Conservation (phyloP, 495 filamentous ascomycete species). For the Aspergillus sclerotioniger region DNA sequence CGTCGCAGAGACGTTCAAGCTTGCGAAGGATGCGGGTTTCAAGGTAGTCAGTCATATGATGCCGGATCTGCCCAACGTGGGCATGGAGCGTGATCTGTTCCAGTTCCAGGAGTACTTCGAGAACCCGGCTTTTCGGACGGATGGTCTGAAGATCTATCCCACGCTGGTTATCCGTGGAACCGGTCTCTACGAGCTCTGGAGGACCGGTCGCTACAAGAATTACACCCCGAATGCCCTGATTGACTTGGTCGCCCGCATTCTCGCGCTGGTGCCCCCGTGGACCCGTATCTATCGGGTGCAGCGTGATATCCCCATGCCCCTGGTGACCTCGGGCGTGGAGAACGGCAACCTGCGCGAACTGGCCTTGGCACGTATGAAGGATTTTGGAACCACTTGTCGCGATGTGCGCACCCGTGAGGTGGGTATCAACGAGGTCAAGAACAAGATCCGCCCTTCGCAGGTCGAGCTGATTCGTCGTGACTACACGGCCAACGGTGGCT, state of each 20-base stretch:
- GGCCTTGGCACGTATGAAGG: conserved; percentile 92
- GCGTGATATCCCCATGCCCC: conserved; percentile 97
- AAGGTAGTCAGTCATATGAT: conserved; percentile 99
- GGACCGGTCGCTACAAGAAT: conserved; percentile 95
- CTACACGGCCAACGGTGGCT: conserved; percentile 91
- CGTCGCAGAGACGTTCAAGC: conserved; percentile 89
- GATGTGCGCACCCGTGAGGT: conserved; percentile 98
- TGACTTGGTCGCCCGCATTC: conserved; percentile 90
- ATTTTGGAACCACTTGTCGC: conserved; percentile 94
- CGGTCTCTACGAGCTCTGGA: conserved; percentile 94
- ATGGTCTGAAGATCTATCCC: conserved; percentile 96
- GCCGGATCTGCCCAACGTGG: conserved; percentile 96
- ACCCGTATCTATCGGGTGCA: conserved; percentile 98
- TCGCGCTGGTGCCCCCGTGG: conserved; percentile 94
- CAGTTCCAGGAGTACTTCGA: conserved; percentile 98
- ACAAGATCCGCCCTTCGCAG: conserved; percentile 95
- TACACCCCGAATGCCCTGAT: conserved; percentile 96
- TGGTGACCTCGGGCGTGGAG: conserved; percentile 94
- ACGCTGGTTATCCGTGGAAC: conserved; percentile 97
- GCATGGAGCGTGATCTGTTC: conserved; percentile 94
- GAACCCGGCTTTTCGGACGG: conserved; percentile 94
- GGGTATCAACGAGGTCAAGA: conserved; percentile 96
- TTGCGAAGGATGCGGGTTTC: conserved; percentile 96
- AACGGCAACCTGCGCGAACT: conserved; percentile 96
- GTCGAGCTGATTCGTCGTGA: conserved; percentile 95